Base-by-base conservation (phyloP, 2,329 filamentous ascomycete genomes). In the Alternaria conjuncta region DNA sequence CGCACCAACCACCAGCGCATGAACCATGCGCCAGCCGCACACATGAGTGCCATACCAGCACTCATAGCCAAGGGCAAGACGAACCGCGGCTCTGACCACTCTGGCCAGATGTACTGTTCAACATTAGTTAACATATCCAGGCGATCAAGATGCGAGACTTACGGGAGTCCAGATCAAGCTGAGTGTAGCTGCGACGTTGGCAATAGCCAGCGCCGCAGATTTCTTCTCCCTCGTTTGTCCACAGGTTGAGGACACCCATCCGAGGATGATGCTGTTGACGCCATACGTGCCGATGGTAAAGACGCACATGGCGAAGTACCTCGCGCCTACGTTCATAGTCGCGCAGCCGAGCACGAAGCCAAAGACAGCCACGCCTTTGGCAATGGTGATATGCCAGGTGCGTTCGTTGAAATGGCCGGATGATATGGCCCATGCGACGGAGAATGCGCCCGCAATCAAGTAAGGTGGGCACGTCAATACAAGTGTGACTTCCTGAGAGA, bases 401-500 rank as follows among this genome's bases (percentile, higher is more conserved):
- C 77, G 71, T 47, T 82, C 79, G 55, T 82, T 81, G 71, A 71
- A 79, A 28, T 72, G 76, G 13, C 79, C 79, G 11, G 80, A 81
- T 5, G 75, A 76, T 49, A 75, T 77, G 3, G 73, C 76, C 30
- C 76, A 69, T 8, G 68, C 57, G 47, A 82, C 76, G 70, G 51
- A 54, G 18, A 61, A 45, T 15, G 32, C 58, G 15, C 58, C 51
- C 11, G 58, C 67, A 25, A 75, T 63, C 0, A 75, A 65, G 2
- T 65, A 70, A 4, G 71, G 72, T 12, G 72, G 74, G 4, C 64
- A 65, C 5, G 85, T 86, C 61, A 87, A 81, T 11, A 85, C 79
- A 0, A 87, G 79, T 0, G 85, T 86, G 51, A 85, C 79, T 2
- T 83, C 86, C 0, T 76, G 82, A 61, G 76, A 80, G 74, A 86